phyloP scores from a whole-genome alignment of 2,329 filamentous ascomycete genomes.

The Diaporthe sp. region DNA sequence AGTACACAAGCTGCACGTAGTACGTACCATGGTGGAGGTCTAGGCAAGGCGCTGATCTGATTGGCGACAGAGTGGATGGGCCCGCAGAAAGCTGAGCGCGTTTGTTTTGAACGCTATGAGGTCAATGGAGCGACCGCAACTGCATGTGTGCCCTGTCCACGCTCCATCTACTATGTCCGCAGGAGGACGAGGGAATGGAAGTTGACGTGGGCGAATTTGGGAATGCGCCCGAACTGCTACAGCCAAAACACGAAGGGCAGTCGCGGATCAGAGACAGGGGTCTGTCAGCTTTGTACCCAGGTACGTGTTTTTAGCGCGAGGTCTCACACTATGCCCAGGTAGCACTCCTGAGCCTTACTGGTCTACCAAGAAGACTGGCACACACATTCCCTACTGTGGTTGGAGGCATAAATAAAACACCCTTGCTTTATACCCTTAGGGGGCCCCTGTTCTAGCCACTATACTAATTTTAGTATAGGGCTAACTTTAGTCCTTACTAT shows the following conservation, averaged over 20 bases:
- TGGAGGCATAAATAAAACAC: too few relatives aligned
- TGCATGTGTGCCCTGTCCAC: conserved; percentile 12
- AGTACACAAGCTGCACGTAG: conserved; percentile 5
- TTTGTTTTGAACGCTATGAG: conserved; percentile 32
- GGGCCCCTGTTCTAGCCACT: too few relatives aligned
- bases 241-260: conserved; percentile 19
- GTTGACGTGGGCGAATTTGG: conserved; percentile 24
- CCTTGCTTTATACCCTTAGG: too few relatives aligned
- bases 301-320: conserved; percentile 15
- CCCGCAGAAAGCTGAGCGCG: conserved; percentile 34
- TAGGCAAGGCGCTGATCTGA: conserved; percentile 33
- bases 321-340: neutral
- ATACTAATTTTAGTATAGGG: too few relatives aligned
- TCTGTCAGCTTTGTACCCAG: conserved; percentile 19
- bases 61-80: conserved; percentile 34
- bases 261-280: conserved; percentile 13
- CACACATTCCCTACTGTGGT: neutral
- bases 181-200: conserved; percentile 8
- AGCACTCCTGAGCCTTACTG: neutral
- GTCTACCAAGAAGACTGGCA: neutral
- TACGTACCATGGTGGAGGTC: conserved; percentile 38
- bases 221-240: conserved; percentile 1
- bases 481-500: too few relatives aligned
- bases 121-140: conserved; percentile 23
- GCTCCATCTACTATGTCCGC: neutral